A percentile compares a stretch with the other conserved stretches of the same genome.
phyloP scores from a whole-genome alignment of 768 basidiomycete species.

The Strobilomyces echinocephalus region DNA sequence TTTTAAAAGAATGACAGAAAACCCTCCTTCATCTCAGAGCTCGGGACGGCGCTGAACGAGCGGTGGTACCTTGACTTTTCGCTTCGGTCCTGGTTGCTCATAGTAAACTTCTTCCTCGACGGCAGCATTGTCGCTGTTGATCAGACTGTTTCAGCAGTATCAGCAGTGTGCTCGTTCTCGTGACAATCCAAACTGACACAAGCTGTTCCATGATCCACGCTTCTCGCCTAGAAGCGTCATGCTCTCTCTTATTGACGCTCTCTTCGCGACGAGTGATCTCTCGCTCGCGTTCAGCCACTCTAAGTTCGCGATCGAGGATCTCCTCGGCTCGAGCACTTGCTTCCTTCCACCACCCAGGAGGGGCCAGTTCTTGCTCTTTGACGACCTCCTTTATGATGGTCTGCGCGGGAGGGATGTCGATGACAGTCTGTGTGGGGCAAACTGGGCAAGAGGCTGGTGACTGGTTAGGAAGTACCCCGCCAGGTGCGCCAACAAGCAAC shows the following conservation, averaged over 20 bases:
- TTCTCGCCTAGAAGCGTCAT: constrained; percentile 83
- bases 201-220: constrained; percentile 92
- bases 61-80: constrained; percentile 89
- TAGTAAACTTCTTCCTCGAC: constrained; percentile 81
- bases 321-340: constrained; percentile 72
- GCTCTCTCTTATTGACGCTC: constrained; percentile 77
- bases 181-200: constrained; percentile 48
- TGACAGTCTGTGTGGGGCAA: constrained; percentile 50
- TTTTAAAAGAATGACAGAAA: constrained; percentile 34
- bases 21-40: constrained; percentile 93
- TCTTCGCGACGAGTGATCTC: constrained; percentile 87
- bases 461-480: constrained; percentile 62
- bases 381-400: constrained; percentile 87
- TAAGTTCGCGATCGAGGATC: constrained; percentile 77
- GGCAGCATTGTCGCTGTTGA: constrained; percentile 62
- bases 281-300: constrained; percentile 79
- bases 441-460: constrained; percentile 52
- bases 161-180: not conserved
- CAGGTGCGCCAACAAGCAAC: constrained; percentile 75
- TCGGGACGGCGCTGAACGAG: constrained; percentile 80
- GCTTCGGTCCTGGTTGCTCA: constrained; percentile 62
- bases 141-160: constrained; percentile 39
- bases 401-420: constrained; percentile 59
- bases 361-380: constrained; percentile 72
- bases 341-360: constrained; percentile 74